Base-by-base conservation (phyloP, 441 rosid genomes). In the Hura crepitans region DNA sequence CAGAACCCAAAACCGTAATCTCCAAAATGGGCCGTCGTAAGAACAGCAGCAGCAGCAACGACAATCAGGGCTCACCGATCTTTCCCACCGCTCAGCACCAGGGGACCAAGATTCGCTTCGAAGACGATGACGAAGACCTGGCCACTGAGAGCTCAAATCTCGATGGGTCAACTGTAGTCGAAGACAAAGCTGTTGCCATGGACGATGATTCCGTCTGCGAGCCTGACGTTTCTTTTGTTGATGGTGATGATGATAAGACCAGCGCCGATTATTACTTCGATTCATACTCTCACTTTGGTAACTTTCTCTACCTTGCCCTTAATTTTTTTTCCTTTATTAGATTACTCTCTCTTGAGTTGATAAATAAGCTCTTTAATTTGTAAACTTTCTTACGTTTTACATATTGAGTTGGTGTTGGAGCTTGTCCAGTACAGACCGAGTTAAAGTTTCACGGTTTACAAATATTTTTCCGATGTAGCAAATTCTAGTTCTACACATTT, bases 231-330 rank as follows among this genome's bases (percentile, higher is more conserved):
- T 62, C 85, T 14, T 58, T 73, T 33, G 57, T 66, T 20, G 82
- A 80, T 27, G 86, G 66, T 65, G 84, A 47, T 14, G 98, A 85
- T 63, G 86, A 84, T 35, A 80, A 77, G 55, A 93, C 98, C 72
- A 91, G 97, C 67, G 98, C 94, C 51, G 97, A 94, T 77, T 93
- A 93, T 77, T 93, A 91, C 84, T 93, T 93, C 77, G 96, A 93
- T 74, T 93, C 97, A 11, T 91, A 93, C 80, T 88, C 96, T 39
- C 98, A 91, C 80, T 93, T 93, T 54, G 96, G 98, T 91, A 83
- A 54, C 67, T 68, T 33, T 17, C 49, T 68, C 53, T 42, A 63
- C 22, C 37, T 59, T 39, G 45, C n/a, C 6, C n/a, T n/a, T n/a
- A n/a, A n/a, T n/a, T 60, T 66, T 46, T 46, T 42, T 30, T 20